A percentile compares a stretch with the other conserved stretches of the same genome.
Evolutionary conservation across 306 rosid genomes (phyloP).

Genomic region (Astragalus membranaceus): DNA sequence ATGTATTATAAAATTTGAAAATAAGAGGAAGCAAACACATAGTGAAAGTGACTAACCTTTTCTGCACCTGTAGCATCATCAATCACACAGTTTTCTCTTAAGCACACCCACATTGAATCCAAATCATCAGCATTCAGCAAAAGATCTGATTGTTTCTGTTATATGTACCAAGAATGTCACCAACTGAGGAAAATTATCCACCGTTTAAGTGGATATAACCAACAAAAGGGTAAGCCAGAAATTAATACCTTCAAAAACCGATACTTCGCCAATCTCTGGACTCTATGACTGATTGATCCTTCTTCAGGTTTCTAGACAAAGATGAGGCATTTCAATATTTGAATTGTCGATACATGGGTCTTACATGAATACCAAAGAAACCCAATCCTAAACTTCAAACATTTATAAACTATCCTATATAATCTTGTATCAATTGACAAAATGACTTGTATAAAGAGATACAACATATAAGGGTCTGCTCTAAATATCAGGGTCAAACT

Average conservation of each 20-base stretch:
- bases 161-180: constrained; percentile 21
- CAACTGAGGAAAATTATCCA: constrained; percentile 6
- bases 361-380: constrained; percentile 14
- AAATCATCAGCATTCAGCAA: constrained; percentile 95
- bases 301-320: constrained; percentile 93
- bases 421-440: background rate
- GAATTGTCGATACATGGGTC: background rate
- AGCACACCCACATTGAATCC: constrained; percentile 98
- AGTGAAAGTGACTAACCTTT: constrained; percentile 48
- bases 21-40: constrained; percentile 12
- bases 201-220: constrained; percentile 11
- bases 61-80: constrained; percentile 99
- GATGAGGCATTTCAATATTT: constrained; percentile 12
- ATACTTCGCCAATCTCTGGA: constrained; percentile 88
- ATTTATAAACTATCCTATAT: constrained; percentile 5
- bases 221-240: background rate
- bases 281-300: constrained; percentile 92
- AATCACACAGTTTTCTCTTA: constrained; percentile 95
- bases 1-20: background rate
- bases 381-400: constrained; percentile 5
- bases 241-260: constrained; percentile 71
- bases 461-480: background rate
- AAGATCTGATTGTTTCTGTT: constrained; percentile 97
- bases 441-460: background rate
- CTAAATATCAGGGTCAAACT: background rate